A percentile compares a stretch with the other conserved stretches of the same genome.
Conservation (phyloP, 2,329 filamentous ascomycete species). For the Penicillium sp. region DNA sequence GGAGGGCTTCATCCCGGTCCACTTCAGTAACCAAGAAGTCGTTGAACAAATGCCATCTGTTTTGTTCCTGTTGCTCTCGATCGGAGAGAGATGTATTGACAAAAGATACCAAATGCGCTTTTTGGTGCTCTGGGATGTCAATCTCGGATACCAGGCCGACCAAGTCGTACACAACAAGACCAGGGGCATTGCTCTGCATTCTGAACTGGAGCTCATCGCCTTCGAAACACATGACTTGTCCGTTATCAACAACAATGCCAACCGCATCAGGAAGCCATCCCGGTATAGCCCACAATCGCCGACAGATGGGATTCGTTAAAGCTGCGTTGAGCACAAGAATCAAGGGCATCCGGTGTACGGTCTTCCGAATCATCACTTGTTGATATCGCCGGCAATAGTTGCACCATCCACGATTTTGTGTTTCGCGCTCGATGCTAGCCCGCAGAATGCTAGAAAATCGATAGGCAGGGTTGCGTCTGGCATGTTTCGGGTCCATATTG, state of each 20-base stretch:
- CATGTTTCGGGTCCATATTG: conserved; percentile 56
- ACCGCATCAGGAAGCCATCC: conserved; percentile 95
- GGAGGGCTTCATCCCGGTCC: conserved; percentile 78
- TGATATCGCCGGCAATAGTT: conserved; percentile 89
- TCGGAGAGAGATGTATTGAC: conserved; percentile 71
- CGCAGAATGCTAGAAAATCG: conserved; percentile 91
- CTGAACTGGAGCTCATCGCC: conserved; percentile 85
- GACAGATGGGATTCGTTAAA: conserved; percentile 70
- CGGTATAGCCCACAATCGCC: conserved; percentile 79
- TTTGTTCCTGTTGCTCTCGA: conserved; percentile 57
- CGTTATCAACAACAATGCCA: conserved; percentile 84
- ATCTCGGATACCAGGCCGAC: conserved; percentile 90
- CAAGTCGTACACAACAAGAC: conserved; percentile 87
- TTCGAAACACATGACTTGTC: conserved; percentile 94
- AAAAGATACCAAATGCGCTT: conserved; percentile 87
- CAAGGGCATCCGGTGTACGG: conserved; percentile 77
- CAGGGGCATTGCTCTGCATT: conserved; percentile 76
- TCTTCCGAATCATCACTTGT: conserved; percentile 81
- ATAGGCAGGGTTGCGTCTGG: conserved; percentile 52
- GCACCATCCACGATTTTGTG: conserved; percentile 91
- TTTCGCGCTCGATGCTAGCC: conserved; percentile 85
- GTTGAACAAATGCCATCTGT: conserved; percentile 95
- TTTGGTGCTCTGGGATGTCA: conserved; percentile 80
- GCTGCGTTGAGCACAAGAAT: conserved; percentile 88
- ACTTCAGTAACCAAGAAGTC: conserved; percentile 90